Conservation (phyloP, 192 early-diverging fungal genomes). For the Podila minutissima region DNA sequence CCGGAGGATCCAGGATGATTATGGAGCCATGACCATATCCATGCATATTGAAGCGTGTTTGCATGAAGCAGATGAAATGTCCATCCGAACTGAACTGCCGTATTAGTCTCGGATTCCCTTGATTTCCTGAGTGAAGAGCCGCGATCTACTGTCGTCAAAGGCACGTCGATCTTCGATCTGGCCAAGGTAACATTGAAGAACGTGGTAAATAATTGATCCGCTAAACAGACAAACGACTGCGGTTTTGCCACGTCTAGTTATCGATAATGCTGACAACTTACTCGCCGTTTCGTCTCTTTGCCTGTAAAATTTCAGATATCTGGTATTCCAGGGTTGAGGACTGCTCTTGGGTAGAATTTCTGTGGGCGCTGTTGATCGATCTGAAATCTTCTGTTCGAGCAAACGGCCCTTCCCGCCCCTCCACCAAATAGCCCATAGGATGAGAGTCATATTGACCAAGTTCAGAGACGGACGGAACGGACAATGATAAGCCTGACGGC, state of each 20-base stretch:
- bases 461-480: not conserved
- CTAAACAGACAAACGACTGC: not conserved
- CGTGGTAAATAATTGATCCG: no score
- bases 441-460: no score
- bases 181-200: not conserved
- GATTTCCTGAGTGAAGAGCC: no score
- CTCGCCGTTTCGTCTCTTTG: constrained; percentile 3
- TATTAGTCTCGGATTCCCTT: not conserved
- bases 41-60: constrained; percentile 40
- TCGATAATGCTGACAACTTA: constrained; percentile 2
- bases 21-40: constrained; percentile 41
- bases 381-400: no score
- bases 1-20: constrained; percentile 18
- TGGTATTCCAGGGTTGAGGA: constrained; percentile 20
- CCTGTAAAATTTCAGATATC: constrained; percentile 34
- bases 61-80: constrained; percentile 34
- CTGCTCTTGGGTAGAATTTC: not conserved
- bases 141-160: no score
- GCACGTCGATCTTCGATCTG: not conserved
- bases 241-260: not conserved
- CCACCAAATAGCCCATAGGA: no score
- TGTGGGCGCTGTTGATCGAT: not conserved
- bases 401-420: no score
- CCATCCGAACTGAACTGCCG: constrained; percentile 43
- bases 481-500: not conserved